Conservation (phyloP, 352 stramenopile species). For the Pythium grandisporangium region DNA sequence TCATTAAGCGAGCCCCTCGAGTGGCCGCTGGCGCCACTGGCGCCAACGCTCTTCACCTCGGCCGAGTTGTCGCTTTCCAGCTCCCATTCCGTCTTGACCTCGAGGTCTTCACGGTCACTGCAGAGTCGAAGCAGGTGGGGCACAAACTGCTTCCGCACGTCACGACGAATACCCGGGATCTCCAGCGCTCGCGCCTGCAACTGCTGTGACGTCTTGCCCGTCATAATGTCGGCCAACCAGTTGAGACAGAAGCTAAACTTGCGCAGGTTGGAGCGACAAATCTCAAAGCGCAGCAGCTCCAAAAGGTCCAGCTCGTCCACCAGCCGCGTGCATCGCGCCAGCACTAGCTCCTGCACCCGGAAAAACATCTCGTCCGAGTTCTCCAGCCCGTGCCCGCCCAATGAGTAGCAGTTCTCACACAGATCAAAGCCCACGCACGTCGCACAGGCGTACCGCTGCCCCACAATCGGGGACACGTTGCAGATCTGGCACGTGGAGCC, state of each 20-base stretch:
- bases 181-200: slow-evolving; percentile 68
- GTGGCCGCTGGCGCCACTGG: background rate
- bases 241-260: slow-evolving; percentile 83
- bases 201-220: slow-evolving; percentile 63
- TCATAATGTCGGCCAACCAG: slow-evolving; percentile 77
- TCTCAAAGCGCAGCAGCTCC: slow-evolving; percentile 80
- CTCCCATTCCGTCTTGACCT: slow-evolving; percentile 83
- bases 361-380: slow-evolving; percentile 84
- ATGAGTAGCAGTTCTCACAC: slow-evolving; percentile 74
- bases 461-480: slow-evolving; percentile 68
- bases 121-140: slow-evolving; percentile 67
- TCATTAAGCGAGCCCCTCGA: slow-evolving; percentile 37
- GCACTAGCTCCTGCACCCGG: slow-evolving; percentile 67
- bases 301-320: slow-evolving; percentile 57
- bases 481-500: slow-evolving; percentile 77
- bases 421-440: slow-evolving; percentile 80
- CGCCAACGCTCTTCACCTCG: slow-evolving; percentile 36
- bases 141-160: slow-evolving; percentile 77
- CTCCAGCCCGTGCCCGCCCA: slow-evolving; percentile 74
- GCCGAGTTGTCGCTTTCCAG: slow-evolving; percentile 65
- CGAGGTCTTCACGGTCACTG: slow-evolving; percentile 71
- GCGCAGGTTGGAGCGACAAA: slow-evolving; percentile 76
- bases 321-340: slow-evolving; percentile 53
- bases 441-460: slow-evolving; percentile 56
- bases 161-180: slow-evolving; percentile 67